Base-by-base conservation (phyloP, 192 early-diverging fungal species). In the Coemansia sp. region DNA sequence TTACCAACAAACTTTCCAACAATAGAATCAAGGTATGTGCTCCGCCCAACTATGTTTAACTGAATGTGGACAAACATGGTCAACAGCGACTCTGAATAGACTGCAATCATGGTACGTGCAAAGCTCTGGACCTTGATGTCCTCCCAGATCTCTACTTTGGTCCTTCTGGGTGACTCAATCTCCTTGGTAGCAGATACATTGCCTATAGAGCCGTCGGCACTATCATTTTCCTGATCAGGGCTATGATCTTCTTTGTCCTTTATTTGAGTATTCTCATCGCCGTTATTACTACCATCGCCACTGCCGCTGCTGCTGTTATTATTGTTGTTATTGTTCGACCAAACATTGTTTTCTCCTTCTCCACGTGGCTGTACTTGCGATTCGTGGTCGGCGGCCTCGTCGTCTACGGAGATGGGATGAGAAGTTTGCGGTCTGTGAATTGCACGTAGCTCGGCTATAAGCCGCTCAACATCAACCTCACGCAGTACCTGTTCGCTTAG, bases 81-180 rank as follows among this genome's bases (percentile, higher is more conserved):
- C 62, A 99, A 76, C 45, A 98, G 85, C n/a, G 89, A 90, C 49
- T 96, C 73, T 36, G 92, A 85, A 69, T 99, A 99, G 19, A 98
- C 76, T 0, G 94, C 84, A 1, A 93, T 88, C 49, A 97, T 68
- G 26, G 93, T 93, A 32, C 95, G 88, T 13, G 92, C 91, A 81
- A 99, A 95, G 83, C 92, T 93, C 70, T 88, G 84, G 15, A 92
- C 61, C 82, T 98, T 98, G 65, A 98, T 85, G 56, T 95, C 90
- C 49, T 93, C 88, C 95, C 95, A 98, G 77, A 95, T 74, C 48
- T 90, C 86, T 18, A 88, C 75, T 67, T 91, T 92, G 26, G 85
- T 71, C 49, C 86, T 84, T 55, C 74, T 84, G 6, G 61, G 45
- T 16, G 52, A 61, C 3, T 52, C 59, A 22, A 26, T 6, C 0